Percentiles rank a stretch among this genome's conserved stretches.
Evolutionary conservation across 1,139 yeast genomes (phyloP).

Genomic region (Hyphopichia pseudoburtonii): DNA sequence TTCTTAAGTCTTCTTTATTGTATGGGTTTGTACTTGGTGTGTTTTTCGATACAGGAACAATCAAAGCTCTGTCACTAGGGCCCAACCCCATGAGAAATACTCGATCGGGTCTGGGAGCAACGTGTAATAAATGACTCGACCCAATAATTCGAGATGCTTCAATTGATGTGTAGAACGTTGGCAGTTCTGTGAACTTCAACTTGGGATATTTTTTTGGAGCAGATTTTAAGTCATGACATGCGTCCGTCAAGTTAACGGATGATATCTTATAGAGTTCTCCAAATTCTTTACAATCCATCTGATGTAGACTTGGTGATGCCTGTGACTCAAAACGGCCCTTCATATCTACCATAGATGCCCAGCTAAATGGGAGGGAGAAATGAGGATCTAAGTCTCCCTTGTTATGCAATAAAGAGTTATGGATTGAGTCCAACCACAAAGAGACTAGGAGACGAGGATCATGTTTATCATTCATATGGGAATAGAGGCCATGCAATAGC

Average conservation of each 20-base stretch:
- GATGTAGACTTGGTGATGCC: neutral
- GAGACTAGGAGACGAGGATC: conserved; percentile 22
- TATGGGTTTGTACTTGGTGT: neutral
- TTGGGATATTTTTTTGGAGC: conserved; percentile 3
- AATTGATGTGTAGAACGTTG: conserved; percentile 10
- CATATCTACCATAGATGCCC: conserved; percentile 17
- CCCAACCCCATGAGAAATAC: conserved; percentile 16
- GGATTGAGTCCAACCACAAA: conserved; percentile 11
- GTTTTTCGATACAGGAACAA: conserved; percentile 7
- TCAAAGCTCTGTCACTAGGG: conserved; percentile 5
- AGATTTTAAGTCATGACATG: conserved; percentile 4
- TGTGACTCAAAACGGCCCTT: neutral
- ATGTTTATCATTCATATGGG: conserved; percentile 4
- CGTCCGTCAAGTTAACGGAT: conserved; percentile 1
- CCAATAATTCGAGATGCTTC: conserved; percentile 12
- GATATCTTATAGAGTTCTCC: conserved; percentile 3
- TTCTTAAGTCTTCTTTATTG: conserved; percentile 5
- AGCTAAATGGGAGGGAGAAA: conserved; percentile 16
- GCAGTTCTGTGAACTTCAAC: conserved; percentile 7
- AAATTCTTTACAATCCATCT: conserved; percentile 6
- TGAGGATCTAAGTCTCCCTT: conserved; percentile 4
- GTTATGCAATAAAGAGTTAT: neutral
- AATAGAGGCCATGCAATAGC: neutral
- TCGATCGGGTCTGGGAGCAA: conserved; percentile 15
- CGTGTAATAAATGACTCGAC: conserved; percentile 10